These are phyloP conservation scores for Luffa aegyptiaca DNA, from an alignment of 306 rosid species.

Conservation along the genomic window DNA sequence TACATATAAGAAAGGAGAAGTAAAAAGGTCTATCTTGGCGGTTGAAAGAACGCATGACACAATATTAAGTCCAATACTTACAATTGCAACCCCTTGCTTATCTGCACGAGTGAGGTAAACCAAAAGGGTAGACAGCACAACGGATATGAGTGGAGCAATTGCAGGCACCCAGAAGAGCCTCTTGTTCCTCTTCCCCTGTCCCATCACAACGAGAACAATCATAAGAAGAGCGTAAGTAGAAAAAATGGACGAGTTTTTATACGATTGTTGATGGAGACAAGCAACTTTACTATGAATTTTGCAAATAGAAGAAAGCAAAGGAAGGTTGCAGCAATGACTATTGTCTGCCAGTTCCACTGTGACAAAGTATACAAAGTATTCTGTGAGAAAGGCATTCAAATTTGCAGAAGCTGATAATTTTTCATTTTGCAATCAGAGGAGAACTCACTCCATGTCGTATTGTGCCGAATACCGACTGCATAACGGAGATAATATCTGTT, in stretches of 20 bases:
- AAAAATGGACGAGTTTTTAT: neutral
- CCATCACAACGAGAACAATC: conserved; percentile 15
- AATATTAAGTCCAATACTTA: conserved; percentile 26
- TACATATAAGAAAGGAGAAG: neutral
- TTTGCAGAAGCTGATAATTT: neutral
- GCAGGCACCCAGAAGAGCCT: conserved; percentile 91
- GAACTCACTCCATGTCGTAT: conserved; percentile 69
- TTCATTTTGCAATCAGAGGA: neutral
- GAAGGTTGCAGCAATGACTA: conserved; percentile 58
- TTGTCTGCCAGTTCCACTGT: conserved; percentile 99
- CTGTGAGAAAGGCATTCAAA: neutral
- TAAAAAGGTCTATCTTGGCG: neutral
- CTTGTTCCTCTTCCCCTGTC: conserved; percentile 78
- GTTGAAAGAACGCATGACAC: neutral
- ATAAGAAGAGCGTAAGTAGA: neutral
- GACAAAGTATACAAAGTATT: neutral
- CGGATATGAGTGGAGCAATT: conserved; percentile 78
- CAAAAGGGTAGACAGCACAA: conserved; percentile 65
- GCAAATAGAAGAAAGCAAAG: conserved; percentile 54
- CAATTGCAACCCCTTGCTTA: conserved; percentile 73
- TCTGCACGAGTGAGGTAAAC: conserved; percentile 88
- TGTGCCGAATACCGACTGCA: conserved; percentile 45
- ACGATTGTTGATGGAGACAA: neutral
- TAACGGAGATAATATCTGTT: conserved; percentile 62
- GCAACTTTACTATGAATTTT: conserved; percentile 56